phyloP scores from a whole-genome alignment of 495 filamentous ascomycete genomes.

The Xylaria grammica region DNA sequence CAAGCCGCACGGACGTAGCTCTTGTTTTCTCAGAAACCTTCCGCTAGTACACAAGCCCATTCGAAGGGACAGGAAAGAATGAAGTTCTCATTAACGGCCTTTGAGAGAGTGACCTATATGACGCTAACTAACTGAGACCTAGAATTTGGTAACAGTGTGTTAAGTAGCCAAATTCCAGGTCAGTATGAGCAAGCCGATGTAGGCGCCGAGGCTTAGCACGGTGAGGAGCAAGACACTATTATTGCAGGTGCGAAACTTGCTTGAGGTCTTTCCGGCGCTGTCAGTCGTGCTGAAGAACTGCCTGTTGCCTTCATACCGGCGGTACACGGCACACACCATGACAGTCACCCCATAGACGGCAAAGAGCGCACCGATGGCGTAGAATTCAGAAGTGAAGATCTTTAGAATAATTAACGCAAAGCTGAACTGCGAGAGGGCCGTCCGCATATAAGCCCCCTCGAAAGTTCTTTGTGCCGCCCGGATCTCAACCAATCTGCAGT shows the following conservation, averaged over 20 bases:
- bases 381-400: constrained; percentile 96
- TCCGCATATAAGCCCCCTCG: constrained; percentile 95
- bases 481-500: constrained; percentile 77
- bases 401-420: constrained; percentile 94
- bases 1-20: too few relatives aligned
- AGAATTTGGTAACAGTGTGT: constrained; percentile 1
- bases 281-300: constrained; percentile 86
- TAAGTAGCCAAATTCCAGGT: constrained; percentile 60
- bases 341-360: constrained; percentile 88
- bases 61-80: not conserved
- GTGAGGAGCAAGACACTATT: constrained; percentile 83
- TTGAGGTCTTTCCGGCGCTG: constrained; percentile 59
- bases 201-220: constrained; percentile 79
- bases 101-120: not conserved
- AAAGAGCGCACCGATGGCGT: constrained; percentile 88
- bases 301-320: constrained; percentile 85
- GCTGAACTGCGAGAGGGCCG: constrained; percentile 89
- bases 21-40: not conserved
- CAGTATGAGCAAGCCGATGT: constrained; percentile 77
- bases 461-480: constrained; percentile 95
- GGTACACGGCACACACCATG: constrained; percentile 76
- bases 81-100: not conserved
- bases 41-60: too few relatives aligned
- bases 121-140: not conserved
- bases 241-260: constrained; percentile 89